A percentile compares a stretch with the other conserved stretches of the same genome.
phyloP scores from a whole-genome alignment of 768 basidiomycete species.

The Podaxis sp. region DNA sequence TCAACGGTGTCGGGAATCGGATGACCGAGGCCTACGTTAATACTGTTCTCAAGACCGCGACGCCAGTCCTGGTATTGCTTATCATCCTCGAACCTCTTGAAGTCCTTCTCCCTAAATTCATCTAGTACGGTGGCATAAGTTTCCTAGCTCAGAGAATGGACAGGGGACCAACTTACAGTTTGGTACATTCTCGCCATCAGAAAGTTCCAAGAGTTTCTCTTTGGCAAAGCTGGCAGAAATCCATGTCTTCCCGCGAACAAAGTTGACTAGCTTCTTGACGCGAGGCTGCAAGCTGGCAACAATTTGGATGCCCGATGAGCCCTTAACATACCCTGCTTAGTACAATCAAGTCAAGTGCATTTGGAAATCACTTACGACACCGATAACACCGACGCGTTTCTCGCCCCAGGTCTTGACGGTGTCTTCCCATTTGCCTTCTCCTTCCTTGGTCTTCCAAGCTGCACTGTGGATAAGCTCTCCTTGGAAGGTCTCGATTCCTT shows the following conservation, averaged over 20 bases:
- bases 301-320: slow-evolving; percentile 59
- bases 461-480: slow-evolving; percentile 64
- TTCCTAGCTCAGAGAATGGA: background rate
- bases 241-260: slow-evolving; percentile 60
- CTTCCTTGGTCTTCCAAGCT: slow-evolving; percentile 43
- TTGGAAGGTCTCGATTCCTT: slow-evolving; percentile 49
- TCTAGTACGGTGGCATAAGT: slow-evolving; percentile 24
- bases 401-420: slow-evolving; percentile 44
- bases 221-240: slow-evolving; percentile 40
- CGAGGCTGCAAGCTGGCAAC: slow-evolving; percentile 53
- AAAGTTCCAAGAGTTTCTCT: slow-evolving; percentile 34
- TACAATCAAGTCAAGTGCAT: background rate
- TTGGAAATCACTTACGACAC: slow-evolving; percentile 40
- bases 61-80: slow-evolving; percentile 45
- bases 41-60: slow-evolving; percentile 39
- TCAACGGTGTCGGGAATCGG: background rate
- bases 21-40: slow-evolving; percentile 37
- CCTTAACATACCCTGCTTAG: slow-evolving; percentile 27
- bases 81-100: slow-evolving; percentile 43
- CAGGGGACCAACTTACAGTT: slow-evolving; percentile 34
- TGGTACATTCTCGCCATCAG: slow-evolving; percentile 30
- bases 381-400: slow-evolving; percentile 54
- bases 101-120: slow-evolving; percentile 47
- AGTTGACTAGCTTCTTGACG: slow-evolving; percentile 46
- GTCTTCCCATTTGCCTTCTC: slow-evolving; percentile 36